Percentiles rank a stretch among this genome's conserved stretches.
These are phyloP conservation scores for Kodamaea suecica DNA, from an alignment of 1,139 yeast genomes.

Conservation along the genomic window DNA sequence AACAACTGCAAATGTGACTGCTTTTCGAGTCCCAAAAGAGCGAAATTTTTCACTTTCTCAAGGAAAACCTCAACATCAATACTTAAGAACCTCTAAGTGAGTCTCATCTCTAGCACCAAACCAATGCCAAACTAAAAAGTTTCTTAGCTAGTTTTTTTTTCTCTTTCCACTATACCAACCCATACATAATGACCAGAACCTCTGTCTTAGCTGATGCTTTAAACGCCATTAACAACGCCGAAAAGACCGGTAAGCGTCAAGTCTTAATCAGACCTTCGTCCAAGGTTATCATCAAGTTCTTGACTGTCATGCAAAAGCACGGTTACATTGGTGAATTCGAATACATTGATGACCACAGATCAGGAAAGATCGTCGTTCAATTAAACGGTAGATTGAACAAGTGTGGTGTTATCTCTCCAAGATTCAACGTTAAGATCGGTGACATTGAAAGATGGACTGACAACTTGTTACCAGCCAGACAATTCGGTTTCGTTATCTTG, in stretches of 20 bases:
- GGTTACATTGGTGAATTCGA: slow-evolving; percentile 99
- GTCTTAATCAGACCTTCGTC: slow-evolving; percentile 98
- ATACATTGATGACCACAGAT: slow-evolving; percentile 98
- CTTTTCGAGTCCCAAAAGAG: too few relatives aligned
- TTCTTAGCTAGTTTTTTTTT: slow-evolving; percentile 3
- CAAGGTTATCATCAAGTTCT: slow-evolving; percentile 95
- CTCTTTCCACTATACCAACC: slow-evolving; percentile 2
- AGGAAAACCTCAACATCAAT: not conserved
- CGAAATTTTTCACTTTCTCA: slow-evolving; percentile 3
- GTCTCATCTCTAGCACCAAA: too few relatives aligned
- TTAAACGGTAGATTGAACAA: slow-evolving; percentile 97
- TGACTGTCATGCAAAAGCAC: slow-evolving; percentile 97
- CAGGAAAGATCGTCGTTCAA: slow-evolving; percentile 96
- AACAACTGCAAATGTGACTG: too few relatives aligned
- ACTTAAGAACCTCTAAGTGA: too few relatives aligned
- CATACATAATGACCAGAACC: slow-evolving; percentile 80
- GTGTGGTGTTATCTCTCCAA: slow-evolving; percentile 98
- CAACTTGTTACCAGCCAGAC: slow-evolving; percentile 97
- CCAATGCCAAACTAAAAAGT: not conserved
- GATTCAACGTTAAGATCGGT: slow-evolving; percentile 90
- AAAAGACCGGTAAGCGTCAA: slow-evolving; percentile 99
- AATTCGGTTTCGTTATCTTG: slow-evolving; percentile 93
- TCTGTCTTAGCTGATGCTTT: slow-evolving; percentile 99
- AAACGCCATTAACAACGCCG: slow-evolving; percentile 98
- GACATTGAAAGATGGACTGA: slow-evolving; percentile 98